Evolutionary conservation across 345 rosid species (phyloP).

Genomic region (Crucihimalaya himalaica): DNA sequence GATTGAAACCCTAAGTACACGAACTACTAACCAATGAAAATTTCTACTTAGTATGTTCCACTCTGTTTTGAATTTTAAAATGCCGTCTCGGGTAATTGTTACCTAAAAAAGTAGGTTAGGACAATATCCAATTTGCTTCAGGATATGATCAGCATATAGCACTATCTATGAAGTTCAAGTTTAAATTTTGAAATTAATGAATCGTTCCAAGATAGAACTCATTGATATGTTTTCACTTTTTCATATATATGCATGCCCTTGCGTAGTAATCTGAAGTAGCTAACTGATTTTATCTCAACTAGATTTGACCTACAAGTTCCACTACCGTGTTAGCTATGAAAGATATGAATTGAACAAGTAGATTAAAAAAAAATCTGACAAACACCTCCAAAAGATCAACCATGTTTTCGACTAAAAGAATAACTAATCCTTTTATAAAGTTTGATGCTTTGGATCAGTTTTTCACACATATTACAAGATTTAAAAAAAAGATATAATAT

Average conservation of each 20-base stretch:
- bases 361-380: neutral
- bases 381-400: neutral
- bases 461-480: neutral
- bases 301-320: neutral
- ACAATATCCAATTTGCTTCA: neutral
- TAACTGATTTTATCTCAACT: neutral
- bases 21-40: constrained; percentile 3
- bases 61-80: neutral
- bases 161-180: constrained; percentile 11
- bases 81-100: neutral
- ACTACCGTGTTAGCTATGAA: neutral
- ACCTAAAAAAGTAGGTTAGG: neutral
- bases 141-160: constrained; percentile 12
- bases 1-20: constrained; percentile 3
- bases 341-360: constrained; percentile 1
- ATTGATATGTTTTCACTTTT: neutral
- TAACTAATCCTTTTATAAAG: neutral
- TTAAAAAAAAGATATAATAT: neutral
- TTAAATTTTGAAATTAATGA: neutral
- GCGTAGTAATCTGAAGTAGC: neutral
- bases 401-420: neutral
- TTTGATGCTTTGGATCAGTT: neutral
- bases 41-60: neutral
- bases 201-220: neutral
- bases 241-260: neutral